Evolutionary conservation across 1,139 yeast species (phyloP), one percentile per base, ranked within the genome.

Genomic region (Blastobotrys raffinosifermentans): DNA sequence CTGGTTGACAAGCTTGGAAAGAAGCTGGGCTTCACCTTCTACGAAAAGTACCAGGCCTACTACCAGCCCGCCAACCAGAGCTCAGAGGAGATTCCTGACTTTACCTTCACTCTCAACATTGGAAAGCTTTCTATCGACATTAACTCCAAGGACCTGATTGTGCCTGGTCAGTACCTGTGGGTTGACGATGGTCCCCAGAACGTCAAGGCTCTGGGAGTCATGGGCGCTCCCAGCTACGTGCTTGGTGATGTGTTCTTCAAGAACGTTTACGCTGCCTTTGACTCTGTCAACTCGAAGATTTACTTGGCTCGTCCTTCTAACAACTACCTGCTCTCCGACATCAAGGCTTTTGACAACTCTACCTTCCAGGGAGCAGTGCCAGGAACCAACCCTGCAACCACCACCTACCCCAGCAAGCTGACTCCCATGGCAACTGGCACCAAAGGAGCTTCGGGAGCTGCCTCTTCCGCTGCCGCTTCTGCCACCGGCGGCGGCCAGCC

Each of bases 201-300:
- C 32, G 58, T 52, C 21, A 39, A 46, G 11, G 61, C 63, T 1
- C 49, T 58, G 25, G 52, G 51, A 3, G 35, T 58, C 16, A 42
- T 55, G 38, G 60, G 60, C 19, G 51, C 60, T 8, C 46, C 50
- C 17, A 36, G 46, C 31, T 53, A 52, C 34, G 66, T 74, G 14
- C 57, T 84, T 11, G 95, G 95, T 31, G 94, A 83, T 55, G 74
- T 77, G 27, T 76, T 85, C 59, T 65, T 85, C 57, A 70, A 81
- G 48, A 68, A 71, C 45, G 83, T 79, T 9, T 84, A 85, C 57
- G 70, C 78, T 31, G 91, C 83, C 27, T 81, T 75, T 47, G 87
- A 85, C 58, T 64, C 83, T 44, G 82, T 77, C 23, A 72, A 71
- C 45, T 58, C 63, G 34, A 75, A 76, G 53, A 66, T 83, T 16